Percentiles rank a stretch among this genome's conserved stretches.
Evolutionary conservation across 352 stramenopile species (phyloP).

Genomic region (Pythium aristosporum): DNA sequence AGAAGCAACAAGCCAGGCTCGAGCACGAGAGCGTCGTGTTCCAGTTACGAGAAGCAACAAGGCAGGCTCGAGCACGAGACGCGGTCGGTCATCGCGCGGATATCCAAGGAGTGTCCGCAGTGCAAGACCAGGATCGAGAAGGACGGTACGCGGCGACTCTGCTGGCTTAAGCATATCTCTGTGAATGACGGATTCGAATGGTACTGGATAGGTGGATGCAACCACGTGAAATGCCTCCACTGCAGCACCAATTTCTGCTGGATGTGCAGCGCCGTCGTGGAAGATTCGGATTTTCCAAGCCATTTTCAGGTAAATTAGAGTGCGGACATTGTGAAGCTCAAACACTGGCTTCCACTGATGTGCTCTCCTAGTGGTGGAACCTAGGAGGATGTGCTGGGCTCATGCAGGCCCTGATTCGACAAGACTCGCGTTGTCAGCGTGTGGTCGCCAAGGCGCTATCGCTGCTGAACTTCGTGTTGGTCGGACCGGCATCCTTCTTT

Average conservation of each 20-base stretch:
- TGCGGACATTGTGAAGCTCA: neutral
- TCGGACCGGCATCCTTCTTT: slow-evolving; percentile 13
- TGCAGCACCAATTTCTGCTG: slow-evolving; percentile 67
- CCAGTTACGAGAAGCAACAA: slow-evolving; percentile 44
- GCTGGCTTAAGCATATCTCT: neutral
- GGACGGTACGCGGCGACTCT: slow-evolving; percentile 20
- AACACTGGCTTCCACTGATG: neutral
- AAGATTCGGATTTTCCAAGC: slow-evolving; percentile 27
- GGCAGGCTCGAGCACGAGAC: slow-evolving; percentile 31
- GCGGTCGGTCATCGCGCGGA: slow-evolving; percentile 31
- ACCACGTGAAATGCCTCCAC: slow-evolving; percentile 54
- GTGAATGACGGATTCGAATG: too few relatives aligned
- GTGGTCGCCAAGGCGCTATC: slow-evolving; percentile 7
- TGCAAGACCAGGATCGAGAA: slow-evolving; percentile 63
- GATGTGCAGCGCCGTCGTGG: slow-evolving; percentile 50
- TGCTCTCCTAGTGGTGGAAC: slow-evolving; percentile 15
- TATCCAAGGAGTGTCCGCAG: slow-evolving; percentile 50
- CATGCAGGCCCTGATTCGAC: slow-evolving; percentile 11
- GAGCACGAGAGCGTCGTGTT: slow-evolving; percentile 64
- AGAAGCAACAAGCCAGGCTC: slow-evolving; percentile 7
- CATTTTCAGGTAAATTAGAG: slow-evolving; percentile 16
- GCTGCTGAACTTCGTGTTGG: slow-evolving; percentile 19
- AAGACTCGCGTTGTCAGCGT: slow-evolving; percentile 11
- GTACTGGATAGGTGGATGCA: slow-evolving; percentile 48
- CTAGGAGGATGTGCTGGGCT: slow-evolving; percentile 17